phyloP scores from a whole-genome alignment of 768 basidiomycete genomes.

The Suillus placidus region DNA sequence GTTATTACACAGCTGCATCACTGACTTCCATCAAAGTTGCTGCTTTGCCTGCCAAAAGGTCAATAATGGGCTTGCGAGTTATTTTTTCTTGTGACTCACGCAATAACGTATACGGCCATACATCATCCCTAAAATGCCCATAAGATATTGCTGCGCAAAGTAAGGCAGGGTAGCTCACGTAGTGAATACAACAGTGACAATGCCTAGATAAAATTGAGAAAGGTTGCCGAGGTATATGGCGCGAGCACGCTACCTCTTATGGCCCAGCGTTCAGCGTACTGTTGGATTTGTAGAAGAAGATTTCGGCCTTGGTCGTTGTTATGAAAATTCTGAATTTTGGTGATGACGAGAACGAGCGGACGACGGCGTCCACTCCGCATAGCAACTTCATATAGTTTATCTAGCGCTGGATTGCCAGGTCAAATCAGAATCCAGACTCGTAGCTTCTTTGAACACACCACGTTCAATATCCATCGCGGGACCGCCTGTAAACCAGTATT shows the following conservation, averaged over 20 bases:
- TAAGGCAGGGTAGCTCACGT: constrained; percentile 47
- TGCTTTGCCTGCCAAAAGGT: constrained; percentile 52
- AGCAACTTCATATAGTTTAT: constrained; percentile 86
- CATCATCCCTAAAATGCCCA: constrained; percentile 66
- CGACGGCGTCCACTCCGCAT: constrained; percentile 61
- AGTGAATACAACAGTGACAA: constrained; percentile 78
- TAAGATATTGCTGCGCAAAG: constrained; percentile 15
- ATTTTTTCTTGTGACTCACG: constrained; percentile 43
- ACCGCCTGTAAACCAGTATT: constrained; percentile 49
- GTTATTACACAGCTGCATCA: neutral
- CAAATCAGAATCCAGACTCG: neutral
- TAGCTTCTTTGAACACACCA: neutral
- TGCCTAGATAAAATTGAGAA: constrained; percentile 44
- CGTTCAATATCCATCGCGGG: constrained; percentile 43
- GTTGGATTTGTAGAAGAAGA: constrained; percentile 85
- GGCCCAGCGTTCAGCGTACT: constrained; percentile 85
- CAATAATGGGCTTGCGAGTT: constrained; percentile 13
- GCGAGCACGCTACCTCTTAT: constrained; percentile 55
- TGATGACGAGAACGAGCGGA: constrained; percentile 80
- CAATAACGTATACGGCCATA: constrained; percentile 76
- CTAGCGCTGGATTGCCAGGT: constrained; percentile 51
- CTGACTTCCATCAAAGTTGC: constrained; percentile 75
- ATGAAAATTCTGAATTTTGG: constrained; percentile 75
- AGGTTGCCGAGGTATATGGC: constrained; percentile 12
- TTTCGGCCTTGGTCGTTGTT: constrained; percentile 78